These are phyloP conservation scores for Candida coleopterorum DNA, from an alignment of 805 yeast species.

Conservation along the genomic window DNA sequence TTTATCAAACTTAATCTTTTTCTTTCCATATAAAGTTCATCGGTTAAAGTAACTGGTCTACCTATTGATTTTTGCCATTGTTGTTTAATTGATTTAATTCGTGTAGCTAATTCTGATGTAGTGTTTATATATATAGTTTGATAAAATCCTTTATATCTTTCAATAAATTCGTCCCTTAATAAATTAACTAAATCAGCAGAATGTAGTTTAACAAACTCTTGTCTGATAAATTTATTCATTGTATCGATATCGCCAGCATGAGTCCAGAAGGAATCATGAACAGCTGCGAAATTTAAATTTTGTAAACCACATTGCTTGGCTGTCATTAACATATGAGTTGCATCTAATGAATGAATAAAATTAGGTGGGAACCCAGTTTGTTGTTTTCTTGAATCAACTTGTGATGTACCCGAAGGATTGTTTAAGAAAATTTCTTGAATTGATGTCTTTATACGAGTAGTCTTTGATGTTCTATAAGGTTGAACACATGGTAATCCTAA, in stretches of 20 bases:
- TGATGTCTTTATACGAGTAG: slow-evolving; percentile 69
- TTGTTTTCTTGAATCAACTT: slow-evolving; percentile 86
- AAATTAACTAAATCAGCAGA: slow-evolving; percentile 19
- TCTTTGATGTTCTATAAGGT: slow-evolving; percentile 75
- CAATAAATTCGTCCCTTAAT: slow-evolving; percentile 23
- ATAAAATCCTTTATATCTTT: slow-evolving; percentile 18
- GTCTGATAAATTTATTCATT: slow-evolving; percentile 23
- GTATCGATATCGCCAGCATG: slow-evolving; percentile 26
- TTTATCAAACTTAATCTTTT: slow-evolving; percentile 10
- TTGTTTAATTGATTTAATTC: slow-evolving; percentile 7
- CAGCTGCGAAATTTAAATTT: slow-evolving; percentile 30
- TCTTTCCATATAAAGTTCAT: slow-evolving; percentile 6
- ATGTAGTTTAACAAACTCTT: slow-evolving; percentile 34
- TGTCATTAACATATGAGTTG: slow-evolving; percentile 37
- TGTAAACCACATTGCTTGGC: slow-evolving; percentile 17
- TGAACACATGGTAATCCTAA: slow-evolving; percentile 94
- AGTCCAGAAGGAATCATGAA: slow-evolving; percentile 46
- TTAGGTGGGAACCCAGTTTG: slow-evolving; percentile 62
- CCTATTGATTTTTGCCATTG: slow-evolving; percentile 2
- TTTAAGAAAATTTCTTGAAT: slow-evolving; percentile 81
- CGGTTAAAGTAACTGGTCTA: background rate
- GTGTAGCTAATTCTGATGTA: slow-evolving; percentile 16
- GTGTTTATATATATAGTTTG: slow-evolving; percentile 17
- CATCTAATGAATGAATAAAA: slow-evolving; percentile 40
- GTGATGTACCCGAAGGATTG: slow-evolving; percentile 75